These are phyloP conservation scores for Ceratobasidium sp. DNA, from an alignment of 1,284 basidiomycete species.

Conservation along the genomic window DNA sequence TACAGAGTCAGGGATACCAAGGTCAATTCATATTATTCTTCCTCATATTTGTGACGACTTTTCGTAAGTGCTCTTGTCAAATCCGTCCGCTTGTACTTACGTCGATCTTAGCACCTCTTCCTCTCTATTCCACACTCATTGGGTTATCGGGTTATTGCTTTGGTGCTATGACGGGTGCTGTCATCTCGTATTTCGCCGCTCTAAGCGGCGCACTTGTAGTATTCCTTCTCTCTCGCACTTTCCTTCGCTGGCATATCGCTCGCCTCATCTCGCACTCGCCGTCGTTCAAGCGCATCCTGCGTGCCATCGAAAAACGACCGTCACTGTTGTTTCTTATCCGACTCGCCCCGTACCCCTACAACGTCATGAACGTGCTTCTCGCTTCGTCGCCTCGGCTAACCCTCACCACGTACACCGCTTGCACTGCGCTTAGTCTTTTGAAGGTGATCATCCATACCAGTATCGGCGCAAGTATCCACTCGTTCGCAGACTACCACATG, in stretches of 20 bases:
- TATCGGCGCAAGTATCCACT: constrained; percentile 81
- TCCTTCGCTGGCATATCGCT: constrained; percentile 70
- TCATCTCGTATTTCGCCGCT: constrained; percentile 86
- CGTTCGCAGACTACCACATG: constrained; percentile 73
- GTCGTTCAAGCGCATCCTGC: constrained; percentile 75
- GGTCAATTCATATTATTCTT: constrained; percentile 76
- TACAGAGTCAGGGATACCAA: constrained; percentile 68
- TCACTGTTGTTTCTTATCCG: constrained; percentile 85
- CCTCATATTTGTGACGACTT: constrained; percentile 81
- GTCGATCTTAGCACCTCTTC: constrained; percentile 67
- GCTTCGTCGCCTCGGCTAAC: constrained; percentile 86
- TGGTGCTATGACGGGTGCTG: constrained; percentile 77
- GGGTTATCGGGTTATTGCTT: constrained; percentile 87
- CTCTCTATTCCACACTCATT: constrained; percentile 87
- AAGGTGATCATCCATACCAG: constrained; percentile 88
- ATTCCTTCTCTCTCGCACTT: constrained; percentile 74
- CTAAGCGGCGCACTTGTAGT: constrained; percentile 80
- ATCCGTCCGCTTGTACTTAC: background rate
- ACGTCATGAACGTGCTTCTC: constrained; percentile 88
- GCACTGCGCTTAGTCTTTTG: constrained; percentile 82
- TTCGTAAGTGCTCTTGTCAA: constrained; percentile 64
- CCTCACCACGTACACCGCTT: constrained; percentile 76
- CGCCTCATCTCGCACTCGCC: constrained; percentile 72
- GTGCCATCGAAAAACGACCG: constrained; percentile 86
- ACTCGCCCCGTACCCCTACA: constrained; percentile 60